These are phyloP conservation scores for Cutaneotrichosporon curvatum DNA, from an alignment of 1,284 basidiomycete species.

Conservation along the genomic window DNA sequence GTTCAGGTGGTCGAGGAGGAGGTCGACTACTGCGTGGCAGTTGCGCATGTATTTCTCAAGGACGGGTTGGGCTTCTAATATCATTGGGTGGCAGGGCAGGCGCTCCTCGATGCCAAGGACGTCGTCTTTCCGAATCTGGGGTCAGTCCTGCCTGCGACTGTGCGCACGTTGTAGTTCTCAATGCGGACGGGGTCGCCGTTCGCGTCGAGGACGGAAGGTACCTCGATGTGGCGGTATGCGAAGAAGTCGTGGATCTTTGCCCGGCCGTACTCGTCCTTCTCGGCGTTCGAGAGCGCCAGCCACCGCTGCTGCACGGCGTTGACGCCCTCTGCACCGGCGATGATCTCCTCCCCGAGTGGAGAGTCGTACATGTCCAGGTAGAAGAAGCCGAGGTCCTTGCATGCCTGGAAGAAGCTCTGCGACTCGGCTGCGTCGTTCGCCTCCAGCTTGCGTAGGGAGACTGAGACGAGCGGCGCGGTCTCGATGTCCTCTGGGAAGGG, in stretches of 20 bases:
- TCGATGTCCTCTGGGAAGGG: slow-evolving; percentile 20
- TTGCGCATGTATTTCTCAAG: slow-evolving; percentile 18
- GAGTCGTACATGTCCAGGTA: slow-evolving; percentile 26
- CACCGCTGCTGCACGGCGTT: slow-evolving; percentile 23
- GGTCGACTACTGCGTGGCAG: slow-evolving; percentile 50
- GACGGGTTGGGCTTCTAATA: slow-evolving; percentile 12
- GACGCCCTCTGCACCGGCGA: slow-evolving; percentile 18
- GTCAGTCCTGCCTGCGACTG: background rate
- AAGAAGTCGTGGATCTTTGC: slow-evolving; percentile 21
- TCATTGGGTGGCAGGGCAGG: slow-evolving; percentile 15
- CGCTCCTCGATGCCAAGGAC: slow-evolving; percentile 16
- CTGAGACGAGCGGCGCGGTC: slow-evolving; percentile 23
- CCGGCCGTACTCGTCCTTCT: slow-evolving; percentile 22
- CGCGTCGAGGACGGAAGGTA: slow-evolving; percentile 1
- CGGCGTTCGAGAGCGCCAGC: slow-evolving; percentile 21
- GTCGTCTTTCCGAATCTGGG: slow-evolving; percentile 25
- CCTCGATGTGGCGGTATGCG: slow-evolving; percentile 20
- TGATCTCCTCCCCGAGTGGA: slow-evolving; percentile 20
- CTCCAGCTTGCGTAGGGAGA: slow-evolving; percentile 20
- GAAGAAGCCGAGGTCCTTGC: slow-evolving; percentile 29
- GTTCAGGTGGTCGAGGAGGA: slow-evolving; percentile 55
- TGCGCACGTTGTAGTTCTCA: slow-evolving; percentile 25
- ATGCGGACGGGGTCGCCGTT: slow-evolving; percentile 13
- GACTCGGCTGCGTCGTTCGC: slow-evolving; percentile 15
- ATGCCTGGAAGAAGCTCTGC: slow-evolving; percentile 19